Base-by-base conservation (phyloP, 2,329 filamentous ascomycete genomes). In the Didymella lethalis region DNA sequence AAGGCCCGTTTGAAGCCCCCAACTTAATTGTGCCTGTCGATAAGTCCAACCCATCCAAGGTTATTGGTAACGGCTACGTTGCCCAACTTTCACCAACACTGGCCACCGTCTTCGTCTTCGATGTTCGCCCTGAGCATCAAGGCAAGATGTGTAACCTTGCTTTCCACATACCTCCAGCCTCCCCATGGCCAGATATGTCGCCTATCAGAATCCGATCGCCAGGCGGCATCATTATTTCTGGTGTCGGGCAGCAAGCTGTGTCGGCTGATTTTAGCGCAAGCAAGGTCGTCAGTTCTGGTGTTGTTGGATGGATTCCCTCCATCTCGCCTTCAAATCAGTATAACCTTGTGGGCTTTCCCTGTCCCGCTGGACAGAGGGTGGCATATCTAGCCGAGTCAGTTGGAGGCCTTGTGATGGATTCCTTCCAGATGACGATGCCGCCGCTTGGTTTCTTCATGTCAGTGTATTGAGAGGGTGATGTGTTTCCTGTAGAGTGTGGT, bases 61-160 rank as follows among this genome's bases (percentile, higher is more conserved):
- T 77, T 7, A 76, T 76, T 34, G 81, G 81, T 0, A 77, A 78
- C 0, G 67, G 73, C 25, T 80, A 76, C 66, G 72, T 70, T 36
- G 81, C 74, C 18, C 65, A 73, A 14, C 70, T 84, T 58, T 79
- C 77, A 4, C 70, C 76, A 1, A 74, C 64, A 3, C 61, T 66
- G n/a, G 75, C 70, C 40, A 74, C 75, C 10, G 62, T 83, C 59
- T 82, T 83, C 74, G 79, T 77, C 58, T 83, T 83, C 64, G 78
- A 83, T 60, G 72, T 84, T 25, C 78, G 78, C 0, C 62, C 70
- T 3, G 68, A 66, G 3, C 73, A 78, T 48, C 58, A 70, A 36
- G 77, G 78, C 58, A 79, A 79, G 60, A 80, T 75, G 31, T 84
- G 82, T 74, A 80, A 77, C 5, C 67, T 83, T n/a, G 71, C 79